Evolutionary conservation across 371 early-diverging fungal species (phyloP), one percentile per base, ranked within the genome.

Genomic region (Cokeromyces recurvatus): DNA sequence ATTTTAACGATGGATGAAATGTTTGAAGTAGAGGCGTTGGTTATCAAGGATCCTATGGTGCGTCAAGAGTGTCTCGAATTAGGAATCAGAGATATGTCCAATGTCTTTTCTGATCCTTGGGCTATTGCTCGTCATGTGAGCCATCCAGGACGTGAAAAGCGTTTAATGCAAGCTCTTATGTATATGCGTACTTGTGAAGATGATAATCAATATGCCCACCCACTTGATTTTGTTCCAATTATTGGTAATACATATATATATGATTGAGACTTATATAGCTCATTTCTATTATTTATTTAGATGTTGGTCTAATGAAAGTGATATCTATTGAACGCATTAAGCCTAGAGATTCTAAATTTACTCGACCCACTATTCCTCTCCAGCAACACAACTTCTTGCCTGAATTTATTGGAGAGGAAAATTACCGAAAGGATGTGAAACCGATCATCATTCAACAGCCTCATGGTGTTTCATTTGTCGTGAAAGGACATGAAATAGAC

Each of bases 151-250:
- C 69, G 67, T 31, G 56, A 47, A 14, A 64, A 57, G 41, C 69
- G 76, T 47, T 34, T 75, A 46, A 68, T 71, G 69, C 71, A 71
- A 52, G 76, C 70, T 32, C 47, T 75, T n/a, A 69, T 75, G 70
- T 75, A 75, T 32, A 68, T 66, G 63, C 76, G 76, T 58, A 69
- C 69, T 25, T 63, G 67, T 34, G 72, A 75, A 38, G 70, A 75
- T 24, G 76, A 75, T 25, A 75, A 75, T 37, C 76, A 75, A 36
- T 75, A 75, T 49, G 76, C 72, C 23, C 76, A 75, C 58, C 76
- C 76, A 40, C 47, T 75, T 47, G 76, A 75, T 46, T 75, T 75
- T 38, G 65, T 75, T 46, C 76, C 76, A 25, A 67, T 75, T 44
- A 46, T 75, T 47, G 76, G 74, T 71, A 59, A 57, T 52, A 43